Base-by-base conservation (phyloP, 2,329 filamentous ascomycete species). In the Chrysosporium keratinophilum region DNA sequence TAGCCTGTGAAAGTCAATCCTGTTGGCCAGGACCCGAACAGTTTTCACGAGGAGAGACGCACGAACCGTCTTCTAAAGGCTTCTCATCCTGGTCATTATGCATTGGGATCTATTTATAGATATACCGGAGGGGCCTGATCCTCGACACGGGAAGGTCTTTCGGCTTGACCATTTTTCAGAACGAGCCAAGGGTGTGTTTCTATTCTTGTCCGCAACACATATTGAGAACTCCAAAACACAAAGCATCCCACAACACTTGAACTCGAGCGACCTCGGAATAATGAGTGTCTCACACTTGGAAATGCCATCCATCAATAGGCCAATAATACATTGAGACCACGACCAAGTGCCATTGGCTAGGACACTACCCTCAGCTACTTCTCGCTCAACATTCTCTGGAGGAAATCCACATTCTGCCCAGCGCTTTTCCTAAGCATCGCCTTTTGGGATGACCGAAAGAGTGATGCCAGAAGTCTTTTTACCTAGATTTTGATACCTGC, bases 141-240 rank as follows among this genome's bases (percentile, higher is more conserved):
- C 37, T 50, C 41, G 37, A 34, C 47, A 3, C n/a, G 45, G 28
- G 44, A 34, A 23, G 20, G 23, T 4, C 23, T 20, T 48, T 28
- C 7, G 45, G n/a, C 44, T 28, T 7, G 23, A 28, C 23, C 7
- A n/a, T 46, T n/a, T 31, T 15, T 35, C 35, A 37, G n/a, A 28
- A 28, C 7, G 23, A 10, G 44, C 44, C 44, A 46, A 46, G 44
- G 44, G 12, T 39, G 12, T 52, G 44, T 46, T 46, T 45, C 44
- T 52, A 52, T 44, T 46, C 40, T 45, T 41, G 31, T 31, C 23
- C 33, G 12, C 28, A n/a, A 31, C n/a, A 5, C 33, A 19, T n/a
- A 31, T 17, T 1, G 20, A 12, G 9, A 34, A 14, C 11, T 34
- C 14, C n/a, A n/a, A 45, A 45, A 15, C 12, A 45, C 50, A 52